These are phyloP conservation scores for Zygnema circumcarinatum DNA, from an alignment of 139 green algal species.

Conservation along the genomic window DNA sequence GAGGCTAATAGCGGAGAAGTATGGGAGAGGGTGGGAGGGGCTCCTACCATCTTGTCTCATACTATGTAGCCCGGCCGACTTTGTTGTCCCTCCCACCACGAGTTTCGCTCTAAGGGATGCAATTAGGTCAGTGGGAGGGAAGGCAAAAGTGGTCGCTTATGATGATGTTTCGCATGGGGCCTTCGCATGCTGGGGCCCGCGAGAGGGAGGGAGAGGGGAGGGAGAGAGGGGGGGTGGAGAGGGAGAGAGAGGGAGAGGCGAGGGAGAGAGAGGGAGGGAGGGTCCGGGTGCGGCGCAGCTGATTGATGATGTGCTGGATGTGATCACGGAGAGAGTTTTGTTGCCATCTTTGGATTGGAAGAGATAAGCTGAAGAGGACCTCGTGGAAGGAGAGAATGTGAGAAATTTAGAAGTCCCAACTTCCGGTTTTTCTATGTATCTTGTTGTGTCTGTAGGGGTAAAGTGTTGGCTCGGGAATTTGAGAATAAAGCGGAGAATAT, in stretches of 20 bases:
- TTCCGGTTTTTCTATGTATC: too few species aligned
- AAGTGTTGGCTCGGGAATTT: not conserved
- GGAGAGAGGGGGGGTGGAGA: not conserved
- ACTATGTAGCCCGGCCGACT: slow-evolving; percentile 35
- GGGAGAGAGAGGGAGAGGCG: not conserved
- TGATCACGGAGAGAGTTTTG: slow-evolving; percentile 21
- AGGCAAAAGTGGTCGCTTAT: slow-evolving; percentile 23
- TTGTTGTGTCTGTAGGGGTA: too few species aligned
- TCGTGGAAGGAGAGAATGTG: not conserved
- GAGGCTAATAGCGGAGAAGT: not conserved
- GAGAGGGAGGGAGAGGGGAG: not conserved
- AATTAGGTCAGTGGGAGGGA: not conserved
- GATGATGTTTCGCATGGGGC: slow-evolving; percentile 9
- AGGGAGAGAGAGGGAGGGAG: not conserved
- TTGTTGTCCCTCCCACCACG: slow-evolving; percentile 22
- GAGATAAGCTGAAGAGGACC: not conserved
- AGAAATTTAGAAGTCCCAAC: not conserved
- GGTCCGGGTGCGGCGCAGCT: not conserved
- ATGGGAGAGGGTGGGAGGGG: not conserved
- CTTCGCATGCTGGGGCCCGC: not conserved
- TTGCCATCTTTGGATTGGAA: slow-evolving; percentile 4
- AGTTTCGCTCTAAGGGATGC: slow-evolving; percentile 25
- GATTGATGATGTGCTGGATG: not conserved
- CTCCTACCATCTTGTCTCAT: slow-evolving; percentile 13
- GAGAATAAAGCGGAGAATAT: not conserved